Evolutionary conservation across 768 basidiomycete species (phyloP).

Genomic region (Pleurotus tuber-regium): DNA sequence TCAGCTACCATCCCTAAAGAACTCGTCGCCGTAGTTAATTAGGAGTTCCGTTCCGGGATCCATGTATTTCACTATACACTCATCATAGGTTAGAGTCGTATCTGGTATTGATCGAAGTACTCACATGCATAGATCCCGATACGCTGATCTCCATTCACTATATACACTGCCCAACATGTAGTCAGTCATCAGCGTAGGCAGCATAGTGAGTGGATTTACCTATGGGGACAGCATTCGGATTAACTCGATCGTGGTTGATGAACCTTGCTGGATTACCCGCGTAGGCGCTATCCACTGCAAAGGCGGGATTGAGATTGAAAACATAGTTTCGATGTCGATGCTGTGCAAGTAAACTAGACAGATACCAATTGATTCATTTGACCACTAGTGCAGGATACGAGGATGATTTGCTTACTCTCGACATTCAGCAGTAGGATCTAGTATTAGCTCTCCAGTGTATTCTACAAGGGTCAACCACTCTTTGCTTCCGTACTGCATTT

Average conservation of each 20-base stretch:
- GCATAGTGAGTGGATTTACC: slow-evolving; percentile 37
- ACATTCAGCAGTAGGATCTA: slow-evolving; percentile 43
- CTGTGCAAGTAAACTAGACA: slow-evolving; percentile 23
- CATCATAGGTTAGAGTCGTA: not conserved
- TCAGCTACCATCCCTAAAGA: no score
- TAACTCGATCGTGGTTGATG: slow-evolving; percentile 52
- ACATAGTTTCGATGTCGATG: slow-evolving; percentile 61
- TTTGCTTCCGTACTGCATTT: no score
- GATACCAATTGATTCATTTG: no score
- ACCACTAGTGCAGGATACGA: no score
- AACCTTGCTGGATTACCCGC: slow-evolving; percentile 66
- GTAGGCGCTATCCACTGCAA: slow-evolving; percentile 52
- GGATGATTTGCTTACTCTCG: slow-evolving; percentile 42
- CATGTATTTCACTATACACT: slow-evolving; percentile 34
- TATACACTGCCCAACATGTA: slow-evolving; percentile 33
- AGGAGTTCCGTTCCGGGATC: slow-evolving; percentile 46
- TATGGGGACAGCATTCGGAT: slow-evolving; percentile 37
- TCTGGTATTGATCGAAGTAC: not conserved
- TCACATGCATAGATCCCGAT: slow-evolving; percentile 61
- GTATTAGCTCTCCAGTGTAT: slow-evolving; percentile 64
- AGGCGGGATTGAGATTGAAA: slow-evolving; percentile 47
- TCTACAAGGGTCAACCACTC: slow-evolving; percentile 37
- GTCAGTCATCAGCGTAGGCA: not conserved
- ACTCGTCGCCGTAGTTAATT: slow-evolving; percentile 55
- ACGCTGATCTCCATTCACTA: slow-evolving; percentile 67